Conservation (phyloP, 192 early-diverging fungal genomes). For the Coemansia guatemalensis region DNA sequence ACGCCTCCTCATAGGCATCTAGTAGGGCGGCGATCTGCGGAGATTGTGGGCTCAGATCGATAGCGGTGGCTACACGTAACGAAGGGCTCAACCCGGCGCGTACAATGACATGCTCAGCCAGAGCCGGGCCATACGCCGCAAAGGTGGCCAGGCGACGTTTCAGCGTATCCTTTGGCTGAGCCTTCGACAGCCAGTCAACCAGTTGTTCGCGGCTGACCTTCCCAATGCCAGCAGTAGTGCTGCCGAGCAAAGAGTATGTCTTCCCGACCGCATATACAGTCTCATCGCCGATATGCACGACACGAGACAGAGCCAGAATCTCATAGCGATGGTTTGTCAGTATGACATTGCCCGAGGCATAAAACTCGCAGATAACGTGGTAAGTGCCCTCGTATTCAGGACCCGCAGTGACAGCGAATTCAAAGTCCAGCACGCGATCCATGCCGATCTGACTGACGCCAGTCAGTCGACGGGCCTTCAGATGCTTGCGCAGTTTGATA, state of each 20-base stretch:
- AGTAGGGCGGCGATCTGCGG: slow-evolving; percentile 61
- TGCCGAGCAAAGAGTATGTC: slow-evolving; percentile 55
- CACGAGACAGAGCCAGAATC: slow-evolving; percentile 83
- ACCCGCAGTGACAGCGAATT: slow-evolving; percentile 68
- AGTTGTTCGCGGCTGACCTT: slow-evolving; percentile 59
- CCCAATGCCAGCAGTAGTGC: slow-evolving; percentile 50
- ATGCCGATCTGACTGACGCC: slow-evolving; percentile 80
- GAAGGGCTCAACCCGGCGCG: slow-evolving; percentile 65
- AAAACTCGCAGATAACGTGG: slow-evolving; percentile 77
- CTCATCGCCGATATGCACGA: slow-evolving; percentile 79
- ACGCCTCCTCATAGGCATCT: slow-evolving; percentile 68
- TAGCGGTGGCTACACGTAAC: slow-evolving; percentile 58
- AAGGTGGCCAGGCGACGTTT: slow-evolving; percentile 65
- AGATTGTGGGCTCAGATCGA: slow-evolving; percentile 59
- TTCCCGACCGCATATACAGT: slow-evolving; percentile 82
- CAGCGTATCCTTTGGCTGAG: slow-evolving; percentile 64
- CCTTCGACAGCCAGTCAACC: slow-evolving; percentile 51
- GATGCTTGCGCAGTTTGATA: slow-evolving; percentile 91
- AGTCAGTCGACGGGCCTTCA: slow-evolving; percentile 78
- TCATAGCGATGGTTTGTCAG: slow-evolving; percentile 85
- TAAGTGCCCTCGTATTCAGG: slow-evolving; percentile 55
- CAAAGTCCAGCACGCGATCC: slow-evolving; percentile 91
- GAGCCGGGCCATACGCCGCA: slow-evolving; percentile 77
- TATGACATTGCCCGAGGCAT: slow-evolving; percentile 91
- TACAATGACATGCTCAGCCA: slow-evolving; percentile 81